phyloP scores from a whole-genome alignment of 164 flowering plant genomes.

The Hamamelis virginiana region DNA sequence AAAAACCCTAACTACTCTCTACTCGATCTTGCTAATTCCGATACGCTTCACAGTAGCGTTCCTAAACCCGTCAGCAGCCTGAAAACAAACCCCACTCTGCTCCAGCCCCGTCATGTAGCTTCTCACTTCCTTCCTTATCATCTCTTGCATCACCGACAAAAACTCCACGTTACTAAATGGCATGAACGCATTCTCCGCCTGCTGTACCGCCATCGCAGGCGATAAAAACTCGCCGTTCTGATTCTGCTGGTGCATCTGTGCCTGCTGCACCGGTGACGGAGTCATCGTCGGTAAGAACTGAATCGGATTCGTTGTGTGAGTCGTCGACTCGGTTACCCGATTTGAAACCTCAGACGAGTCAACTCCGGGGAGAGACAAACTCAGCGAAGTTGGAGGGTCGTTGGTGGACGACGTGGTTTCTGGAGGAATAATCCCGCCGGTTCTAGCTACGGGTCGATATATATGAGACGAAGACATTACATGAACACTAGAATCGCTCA shows the following conservation, averaged over 20 bases:
- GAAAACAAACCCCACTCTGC: conserved; percentile 30
- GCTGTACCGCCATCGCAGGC: conserved; percentile 2
- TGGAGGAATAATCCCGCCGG: conserved; percentile 29
- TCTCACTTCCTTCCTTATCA: conserved; percentile 85
- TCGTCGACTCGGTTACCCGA: conserved; percentile 16
- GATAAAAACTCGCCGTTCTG: background rate
- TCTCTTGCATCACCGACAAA: conserved; percentile 74
- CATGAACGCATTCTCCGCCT: conserved; percentile 27
- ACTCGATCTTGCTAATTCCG: conserved; percentile 37
- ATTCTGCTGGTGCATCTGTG: too few species aligned
- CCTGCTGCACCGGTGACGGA: background rate
- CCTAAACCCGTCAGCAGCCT: conserved; percentile 36
- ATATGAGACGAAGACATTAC: conserved; percentile 31
- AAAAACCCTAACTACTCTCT: background rate
- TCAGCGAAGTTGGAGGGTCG: conserved; percentile 59
- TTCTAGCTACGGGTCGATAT: conserved; percentile 42
- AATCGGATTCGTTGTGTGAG: conserved; percentile 10
- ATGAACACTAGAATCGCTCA: conserved; percentile 46
- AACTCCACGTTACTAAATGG: conserved; percentile 62
- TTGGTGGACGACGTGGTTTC: conserved; percentile 34
- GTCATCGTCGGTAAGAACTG: background rate
- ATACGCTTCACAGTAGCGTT: conserved; percentile 32
- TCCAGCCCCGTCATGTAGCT: conserved; percentile 61
- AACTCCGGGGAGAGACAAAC: conserved; percentile 64
- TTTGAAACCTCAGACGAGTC: conserved; percentile 38